Base-by-base conservation (phyloP, 495 filamentous ascomycete genomes). In the Gamarada debralockiae region DNA sequence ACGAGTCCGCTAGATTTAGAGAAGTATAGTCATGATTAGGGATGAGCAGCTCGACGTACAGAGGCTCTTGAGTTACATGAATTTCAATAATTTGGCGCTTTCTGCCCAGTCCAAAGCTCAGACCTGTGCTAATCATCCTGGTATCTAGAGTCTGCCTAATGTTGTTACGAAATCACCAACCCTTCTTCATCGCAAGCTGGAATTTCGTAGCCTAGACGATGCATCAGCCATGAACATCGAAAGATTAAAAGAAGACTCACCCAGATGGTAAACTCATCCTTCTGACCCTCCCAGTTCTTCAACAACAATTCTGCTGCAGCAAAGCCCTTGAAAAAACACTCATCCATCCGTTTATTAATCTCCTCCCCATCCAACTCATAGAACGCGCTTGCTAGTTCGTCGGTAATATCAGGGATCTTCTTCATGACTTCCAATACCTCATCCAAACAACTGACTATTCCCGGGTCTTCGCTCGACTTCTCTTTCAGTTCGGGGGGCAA, bases 361-460 rank as follows among this genome's bases (percentile, higher is more conserved):
- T 56, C 59, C 10, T 39, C 14, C 1, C 24, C 21, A 36, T 65
- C 59, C 22, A 62, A 36, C 9, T 62, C 73, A 57, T 78, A 78
- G 48, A 78, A 75, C 17, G 65, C 61, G 40, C 55, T 69, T 0
- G 72, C 75, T 13, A 77, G 53, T 47, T 78, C 75, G 50, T 78
- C 75, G 3, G 70, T 67, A 8, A 61, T 50, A 24, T 77, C 70
- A 6, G 72, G 74, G 25, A 78, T 67, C 23, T 51, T 53, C 39
- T 68, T 70, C 49, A 76, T 45, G 4, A 65, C 38, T n/a, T 53
- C 50, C 62, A 76, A 52, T 3, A 73, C 54, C 27, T 59, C 53
- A 47, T 78, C 72, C 24, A 77, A 22, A 21, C 40, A 27, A 31
- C 43, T 23, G 12, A 55, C 41, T 18, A 55, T 57, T 13, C 36